Base-by-base conservation (phyloP, 495 filamentous ascomycete genomes). In the Penicillium subrubescens region DNA sequence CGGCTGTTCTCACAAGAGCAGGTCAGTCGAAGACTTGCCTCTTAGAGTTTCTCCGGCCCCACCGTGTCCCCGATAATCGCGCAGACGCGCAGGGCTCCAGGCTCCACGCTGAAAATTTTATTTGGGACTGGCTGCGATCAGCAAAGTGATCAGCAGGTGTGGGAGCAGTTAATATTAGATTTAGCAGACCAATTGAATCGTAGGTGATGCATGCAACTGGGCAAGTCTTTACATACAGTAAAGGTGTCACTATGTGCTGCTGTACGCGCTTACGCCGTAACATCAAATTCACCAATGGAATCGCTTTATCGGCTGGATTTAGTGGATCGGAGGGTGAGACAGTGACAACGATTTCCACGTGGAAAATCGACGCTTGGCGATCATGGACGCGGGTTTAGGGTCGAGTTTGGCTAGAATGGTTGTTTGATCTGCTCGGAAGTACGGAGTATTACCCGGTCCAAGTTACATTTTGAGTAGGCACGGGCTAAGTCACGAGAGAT, bases 1-100 rank as follows among this genome's bases (percentile, higher is more conserved):
- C n/a, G n/a, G n/a, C n/a, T n/a, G n/a, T 10, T 37, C 57, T 43
- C 29, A 50, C 43, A 59, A 50, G 15, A 59, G 57, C 43, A 59
- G 43, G 57, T 59, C 57, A 35, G 41, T 34, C 33, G 27, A 4
- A 23, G 57, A 59, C n/a, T 19, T 50, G 57, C 53, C 53, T 56
- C 31, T 12, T 19, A 56, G 53, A 48, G 57, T 50, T 50, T 48
- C 53, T 8, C 43, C 31, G 57, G 23, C 57, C 29, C 57, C 57
- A 50, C 57, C 31, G 17, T 19, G 43, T 27, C 29, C 15, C 21
- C 27, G 27, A 23, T 59, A 50, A 31, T 50, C 57, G 44, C 39
- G 39, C 57, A 27, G n/a, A 15, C 44, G 44, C 44, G 44, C 43
- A 37, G 6, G 23, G 23, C 56, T 19, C 7, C 4, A 21, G 35